Evolutionary conservation across 257 asterid genomes (phyloP).

Genomic region (Apocynum venetum): DNA sequence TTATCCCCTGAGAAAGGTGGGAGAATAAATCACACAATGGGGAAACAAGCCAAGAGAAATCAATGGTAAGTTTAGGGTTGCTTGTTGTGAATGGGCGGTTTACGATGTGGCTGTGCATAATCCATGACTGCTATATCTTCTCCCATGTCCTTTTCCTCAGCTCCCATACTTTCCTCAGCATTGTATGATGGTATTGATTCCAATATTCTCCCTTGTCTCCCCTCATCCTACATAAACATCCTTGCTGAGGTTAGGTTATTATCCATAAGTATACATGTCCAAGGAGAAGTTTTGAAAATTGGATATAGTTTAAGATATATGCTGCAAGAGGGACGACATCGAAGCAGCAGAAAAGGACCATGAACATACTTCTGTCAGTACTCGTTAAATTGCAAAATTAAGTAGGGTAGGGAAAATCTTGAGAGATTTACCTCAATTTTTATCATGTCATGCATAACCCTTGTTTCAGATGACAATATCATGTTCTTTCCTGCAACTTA

Average conservation of each 20-base stretch:
- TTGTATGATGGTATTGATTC: slow-evolving; percentile 26
- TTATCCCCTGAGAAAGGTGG: too few species aligned
- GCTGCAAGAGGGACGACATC: not conserved
- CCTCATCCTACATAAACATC: slow-evolving; percentile 9
- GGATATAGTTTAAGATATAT: too few species aligned
- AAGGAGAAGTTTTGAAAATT: too few species aligned
- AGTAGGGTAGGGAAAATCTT: not conserved
- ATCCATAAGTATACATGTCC: not conserved
- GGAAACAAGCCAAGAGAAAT: not conserved
- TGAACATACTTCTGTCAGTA: not conserved
- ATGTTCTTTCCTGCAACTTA: slow-evolving; percentile 8
- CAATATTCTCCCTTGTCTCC: slow-evolving; percentile 32
- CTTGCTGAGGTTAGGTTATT: not conserved
- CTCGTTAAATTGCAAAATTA: not conserved
- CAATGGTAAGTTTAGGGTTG: slow-evolving; percentile 30
- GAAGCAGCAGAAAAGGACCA: not conserved
- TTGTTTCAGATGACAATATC: not conserved
- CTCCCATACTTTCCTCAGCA: slow-evolving; percentile 33
- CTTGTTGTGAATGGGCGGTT: slow-evolving; percentile 77
- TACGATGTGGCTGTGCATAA: slow-evolving; percentile 81
- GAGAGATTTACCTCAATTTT: slow-evolving; percentile 12
- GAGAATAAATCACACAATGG: too few species aligned
- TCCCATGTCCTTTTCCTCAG: slow-evolving; percentile 24
- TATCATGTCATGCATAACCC: not conserved
- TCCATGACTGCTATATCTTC: slow-evolving; percentile 64